phyloP scores from a whole-genome alignment of 2,329 filamentous ascomycete genomes.

The Aspergillus bombycis region DNA sequence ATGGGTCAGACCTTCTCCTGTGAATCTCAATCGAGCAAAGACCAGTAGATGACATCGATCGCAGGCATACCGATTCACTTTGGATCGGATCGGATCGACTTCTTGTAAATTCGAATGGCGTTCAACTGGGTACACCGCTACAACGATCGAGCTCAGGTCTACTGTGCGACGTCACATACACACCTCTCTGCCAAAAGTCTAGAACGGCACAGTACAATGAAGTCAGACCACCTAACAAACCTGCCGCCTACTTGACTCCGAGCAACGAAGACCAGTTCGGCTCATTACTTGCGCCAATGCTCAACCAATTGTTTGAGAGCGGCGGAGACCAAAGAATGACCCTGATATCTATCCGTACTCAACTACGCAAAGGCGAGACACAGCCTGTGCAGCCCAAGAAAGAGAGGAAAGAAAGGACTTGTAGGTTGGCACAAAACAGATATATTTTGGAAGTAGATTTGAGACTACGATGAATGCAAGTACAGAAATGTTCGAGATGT shows the following conservation, averaged over 20 bases:
- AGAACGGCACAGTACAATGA: not conserved
- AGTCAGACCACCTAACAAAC: not conserved
- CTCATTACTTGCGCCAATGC: not conserved
- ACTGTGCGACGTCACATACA: slow-evolving; percentile 9
- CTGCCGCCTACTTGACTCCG: not conserved
- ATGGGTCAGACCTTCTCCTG: not conserved
- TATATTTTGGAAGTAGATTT: slow-evolving; percentile 1
- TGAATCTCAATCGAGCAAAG: not conserved
- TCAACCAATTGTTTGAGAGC: not conserved
- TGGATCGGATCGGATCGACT: not conserved
- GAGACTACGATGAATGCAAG: not conserved
- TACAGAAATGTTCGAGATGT: slow-evolving; percentile 41
- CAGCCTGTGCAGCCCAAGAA: not conserved
- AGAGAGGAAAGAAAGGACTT: not conserved
- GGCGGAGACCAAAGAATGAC: not conserved
- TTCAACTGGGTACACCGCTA: slow-evolving; percentile 2
- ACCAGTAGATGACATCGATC: not conserved
- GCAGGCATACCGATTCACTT: not conserved
- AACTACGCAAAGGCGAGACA: not conserved
- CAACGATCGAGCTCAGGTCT: not conserved
- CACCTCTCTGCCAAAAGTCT: slow-evolving; percentile 1
- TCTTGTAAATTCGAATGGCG: not conserved
- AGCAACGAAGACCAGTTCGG: not conserved
- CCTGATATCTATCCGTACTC: not conserved
- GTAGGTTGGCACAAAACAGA: not conserved